Conservation (phyloP, 305 asterid species). For the Galium porrigens region DNA sequence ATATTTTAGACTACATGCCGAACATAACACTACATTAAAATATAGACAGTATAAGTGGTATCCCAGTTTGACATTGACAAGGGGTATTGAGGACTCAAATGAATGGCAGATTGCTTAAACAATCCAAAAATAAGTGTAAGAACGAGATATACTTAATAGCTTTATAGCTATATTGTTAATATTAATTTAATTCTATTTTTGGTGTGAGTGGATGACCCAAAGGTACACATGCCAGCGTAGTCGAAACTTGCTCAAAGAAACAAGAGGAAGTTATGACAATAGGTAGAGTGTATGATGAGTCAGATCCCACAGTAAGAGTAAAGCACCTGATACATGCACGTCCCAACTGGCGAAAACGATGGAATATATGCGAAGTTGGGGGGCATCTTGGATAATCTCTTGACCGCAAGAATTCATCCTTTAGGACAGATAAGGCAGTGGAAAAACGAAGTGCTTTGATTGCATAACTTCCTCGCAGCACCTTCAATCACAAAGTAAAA, state of each 20-base stretch:
- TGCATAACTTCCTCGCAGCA: slow-evolving; percentile 85
- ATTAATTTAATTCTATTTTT: neutral
- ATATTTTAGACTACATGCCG: neutral
- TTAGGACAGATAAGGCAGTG: slow-evolving; percentile 83
- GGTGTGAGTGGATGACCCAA: neutral
- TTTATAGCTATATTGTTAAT: neutral
- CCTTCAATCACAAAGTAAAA: slow-evolving; percentile 32
- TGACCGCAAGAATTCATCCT: slow-evolving; percentile 88
- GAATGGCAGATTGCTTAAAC: neutral
- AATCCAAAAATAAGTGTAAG: slow-evolving; percentile 1
- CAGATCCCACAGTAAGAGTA: neutral
- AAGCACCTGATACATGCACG: slow-evolving; percentile 81
- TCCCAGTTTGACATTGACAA: neutral
- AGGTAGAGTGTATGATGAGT: slow-evolving; percentile 3
- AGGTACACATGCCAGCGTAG: neutral
- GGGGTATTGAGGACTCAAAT: slow-evolving; percentile 3
- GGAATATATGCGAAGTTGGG: slow-evolving; percentile 91
- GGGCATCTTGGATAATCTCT: slow-evolving; percentile 99
- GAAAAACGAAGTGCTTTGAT: slow-evolving; percentile 91
- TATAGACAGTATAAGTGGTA: neutral
- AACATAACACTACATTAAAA: neutral
- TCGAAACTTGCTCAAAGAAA: neutral
- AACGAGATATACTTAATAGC: neutral
- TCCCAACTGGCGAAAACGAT: slow-evolving; percentile 98
- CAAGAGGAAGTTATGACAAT: neutral